phyloP scores from a whole-genome alignment of 306 rosid genomes.

The Astragalus membranaceus region DNA sequence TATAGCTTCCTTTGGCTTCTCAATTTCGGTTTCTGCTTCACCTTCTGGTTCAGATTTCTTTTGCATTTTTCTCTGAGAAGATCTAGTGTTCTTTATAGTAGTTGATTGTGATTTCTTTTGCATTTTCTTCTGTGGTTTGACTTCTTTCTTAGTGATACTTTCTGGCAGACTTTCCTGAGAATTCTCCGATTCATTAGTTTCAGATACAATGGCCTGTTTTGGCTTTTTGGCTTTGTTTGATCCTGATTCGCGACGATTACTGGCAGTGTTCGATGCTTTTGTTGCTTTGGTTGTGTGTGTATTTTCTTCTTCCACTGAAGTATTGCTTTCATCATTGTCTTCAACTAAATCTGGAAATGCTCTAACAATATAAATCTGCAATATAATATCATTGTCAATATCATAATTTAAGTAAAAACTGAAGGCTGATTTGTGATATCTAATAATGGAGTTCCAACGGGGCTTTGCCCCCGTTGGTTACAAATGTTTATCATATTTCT shows the following conservation, averaged over 20 bases:
- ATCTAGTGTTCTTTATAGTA: not conserved
- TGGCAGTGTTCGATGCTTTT: conserved; percentile 13
- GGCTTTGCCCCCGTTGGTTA: too few relatives aligned
- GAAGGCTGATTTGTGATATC: not conserved
- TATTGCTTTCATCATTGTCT: conserved; percentile 15
- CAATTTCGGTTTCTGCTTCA: conserved; percentile 4
- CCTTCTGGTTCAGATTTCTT: conserved; percentile 24
- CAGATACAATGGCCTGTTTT: conserved; percentile 4
- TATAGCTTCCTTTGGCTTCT: not conserved
- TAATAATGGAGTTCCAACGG: too few relatives aligned
- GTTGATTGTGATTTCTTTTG: conserved; percentile 7
- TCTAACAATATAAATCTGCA: conserved; percentile 49
- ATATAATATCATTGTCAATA: not conserved
- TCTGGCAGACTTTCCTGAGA: conserved; percentile 11
- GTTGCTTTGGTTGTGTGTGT: not conserved
- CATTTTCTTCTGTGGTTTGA: not conserved
- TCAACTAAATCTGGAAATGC: conserved; percentile 34
- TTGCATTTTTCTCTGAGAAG: not conserved
- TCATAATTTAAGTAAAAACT: not conserved
- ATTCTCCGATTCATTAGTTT: conserved; percentile 17
- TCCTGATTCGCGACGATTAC: not conserved
- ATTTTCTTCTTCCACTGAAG: conserved; percentile 15
- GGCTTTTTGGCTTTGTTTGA: conserved; percentile 13
- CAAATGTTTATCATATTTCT: too few relatives aligned
- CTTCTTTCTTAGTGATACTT: conserved; percentile 12